Percentiles rank a stretch among this genome's conserved stretches.
Evolutionary conservation across 225 moss, liverwort and hornwort genomes (phyloP).

Genomic region (Physcomitrium patens): DNA sequence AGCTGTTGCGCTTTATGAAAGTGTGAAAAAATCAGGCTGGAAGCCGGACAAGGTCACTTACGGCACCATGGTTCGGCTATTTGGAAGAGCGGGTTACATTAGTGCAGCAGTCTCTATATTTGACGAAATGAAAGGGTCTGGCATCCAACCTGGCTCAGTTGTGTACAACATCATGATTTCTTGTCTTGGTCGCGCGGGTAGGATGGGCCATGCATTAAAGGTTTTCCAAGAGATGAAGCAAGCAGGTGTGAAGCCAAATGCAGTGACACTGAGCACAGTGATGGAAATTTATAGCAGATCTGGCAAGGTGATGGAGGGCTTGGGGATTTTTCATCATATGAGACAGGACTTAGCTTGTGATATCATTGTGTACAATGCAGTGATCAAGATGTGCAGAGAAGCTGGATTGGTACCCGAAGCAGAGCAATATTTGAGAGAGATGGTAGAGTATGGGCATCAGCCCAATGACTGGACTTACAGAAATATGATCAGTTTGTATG

Average conservation of each 20-base stretch:
- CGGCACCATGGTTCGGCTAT: slow-evolving; percentile 87
- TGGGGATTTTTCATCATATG: slow-evolving; percentile 66
- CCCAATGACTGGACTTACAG: slow-evolving; percentile 79
- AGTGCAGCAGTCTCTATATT: slow-evolving; percentile 69
- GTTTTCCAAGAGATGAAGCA: slow-evolving; percentile 82
- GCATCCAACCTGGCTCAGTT: slow-evolving; percentile 77
- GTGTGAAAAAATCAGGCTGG: slow-evolving; percentile 70
- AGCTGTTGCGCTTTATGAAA: slow-evolving; percentile 68
- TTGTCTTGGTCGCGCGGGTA: slow-evolving; percentile 66
- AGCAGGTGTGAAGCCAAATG: slow-evolving; percentile 73
- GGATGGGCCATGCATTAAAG: slow-evolving; percentile 71
- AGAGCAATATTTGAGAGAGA: slow-evolving; percentile 60
- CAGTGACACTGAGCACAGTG: slow-evolving; percentile 78
- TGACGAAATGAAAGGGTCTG: slow-evolving; percentile 76
- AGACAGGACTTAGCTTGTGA: slow-evolving; percentile 72
- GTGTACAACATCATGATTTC: slow-evolving; percentile 85
- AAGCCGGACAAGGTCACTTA: slow-evolving; percentile 86
- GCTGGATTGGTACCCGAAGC: slow-evolving; percentile 67
- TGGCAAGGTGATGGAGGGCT: slow-evolving; percentile 74
- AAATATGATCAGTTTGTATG: slow-evolving; percentile 71
- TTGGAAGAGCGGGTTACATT: slow-evolving; percentile 76
- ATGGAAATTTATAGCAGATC: slow-evolving; percentile 75
- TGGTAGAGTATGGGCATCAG: slow-evolving; percentile 55
- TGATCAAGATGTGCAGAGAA: slow-evolving; percentile 91
- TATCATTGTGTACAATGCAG: slow-evolving; percentile 80